Evolutionary conservation across 2,329 filamentous ascomycete genomes (phyloP), one percentile per base, ranked within the genome.

Genomic region (Furcasterigmium furcatum): DNA sequence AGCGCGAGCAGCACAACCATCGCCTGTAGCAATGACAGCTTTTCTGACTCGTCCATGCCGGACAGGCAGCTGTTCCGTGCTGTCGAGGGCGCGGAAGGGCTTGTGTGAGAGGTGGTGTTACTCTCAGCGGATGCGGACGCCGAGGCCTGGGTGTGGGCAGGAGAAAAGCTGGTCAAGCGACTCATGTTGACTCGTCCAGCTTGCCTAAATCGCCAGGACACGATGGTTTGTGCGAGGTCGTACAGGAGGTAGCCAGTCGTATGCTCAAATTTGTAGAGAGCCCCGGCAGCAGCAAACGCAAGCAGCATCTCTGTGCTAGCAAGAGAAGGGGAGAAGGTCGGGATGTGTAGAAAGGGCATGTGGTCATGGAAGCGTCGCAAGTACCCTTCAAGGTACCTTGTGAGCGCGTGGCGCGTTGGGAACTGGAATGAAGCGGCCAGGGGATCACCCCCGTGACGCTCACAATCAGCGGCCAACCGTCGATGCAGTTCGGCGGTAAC

Each of bases 1-100:
- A 80, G 75, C 1, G 77, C 77, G 46, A 79, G 80, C n/a, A 82
- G 65, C 4, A 77, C 58, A 9, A 76, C 53, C 20, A 77, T 70
- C 1, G 74, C 73, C n/a, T 39, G 38, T 8, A 20, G 9, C 9
- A 24, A 3, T 43, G 72, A 68, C 34, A 76, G 72, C 24, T 27
- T 27, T 27, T 7, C 24, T 7, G 24, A 7, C 7, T 73, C 67
- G 52, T 74, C 71, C 63, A 75, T 72, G 39, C 47, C 46, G 12
- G 14, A 45, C 24, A 27, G 24, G 24, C 24, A 7, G 7, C 24
- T 12, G 7, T 12, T 12, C 12, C 24, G 7, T 27, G 24, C 24
- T 7, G 24, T 12, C 7, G 12, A 27, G 24, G 12, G 24, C 12
- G 24, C 7, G 24, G n/a, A 7, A 12, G 24, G 24, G 24, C 24